Base-by-base conservation (phyloP, 805 yeast genomes). In the Barnettozyma salicaria region DNA sequence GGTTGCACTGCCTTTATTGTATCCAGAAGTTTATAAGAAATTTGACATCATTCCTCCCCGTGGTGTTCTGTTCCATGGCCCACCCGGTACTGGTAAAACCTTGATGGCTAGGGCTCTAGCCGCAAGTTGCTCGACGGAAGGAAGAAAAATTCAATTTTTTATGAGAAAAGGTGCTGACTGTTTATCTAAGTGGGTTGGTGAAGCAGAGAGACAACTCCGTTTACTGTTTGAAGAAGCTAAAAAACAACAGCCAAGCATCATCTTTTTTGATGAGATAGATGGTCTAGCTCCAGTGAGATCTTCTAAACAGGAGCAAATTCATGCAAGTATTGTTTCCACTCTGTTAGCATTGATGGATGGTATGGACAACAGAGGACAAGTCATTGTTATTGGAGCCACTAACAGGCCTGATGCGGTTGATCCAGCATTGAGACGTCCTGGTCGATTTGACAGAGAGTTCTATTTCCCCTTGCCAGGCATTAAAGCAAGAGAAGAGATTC, bases 151-250 rank as follows among this genome's bases (percentile, higher is more conserved):
- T 40, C 88, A 98, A 0, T 92, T 92, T 54, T 92, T 88, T 61
- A 92, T 92, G 98, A 68, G 99, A 44, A 92, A 92, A 58, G 99
- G 98, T 46, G 97, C 98, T 0, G 98, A 92, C 59, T 84, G 95
- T 55, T 65, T 92, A 49, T 85, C 96, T 30, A 92, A 92, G 64
- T 92, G 98, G 98, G 97, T 92, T 4, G 98, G 98, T 52, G 98
- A 92, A 60, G 97, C 97, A 6, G 98, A 92, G 61, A 72, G 98
- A 47, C 97, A 92, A 58, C 66, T 92, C 43, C 67, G 98, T 42
- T 65, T 90, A 29, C 63, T 92, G 39, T 92, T 92, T 58, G 97
- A 92, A 62, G 97, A 92, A 60, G 98, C 98, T 1, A 83, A 82
- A 50, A 87, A 85, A 46, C 89, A 88, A 49, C 98, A 92, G 61